These are phyloP conservation scores for Metarhizium sp. DNA, from an alignment of 2,329 filamentous ascomycete species.

Conservation along the genomic window DNA sequence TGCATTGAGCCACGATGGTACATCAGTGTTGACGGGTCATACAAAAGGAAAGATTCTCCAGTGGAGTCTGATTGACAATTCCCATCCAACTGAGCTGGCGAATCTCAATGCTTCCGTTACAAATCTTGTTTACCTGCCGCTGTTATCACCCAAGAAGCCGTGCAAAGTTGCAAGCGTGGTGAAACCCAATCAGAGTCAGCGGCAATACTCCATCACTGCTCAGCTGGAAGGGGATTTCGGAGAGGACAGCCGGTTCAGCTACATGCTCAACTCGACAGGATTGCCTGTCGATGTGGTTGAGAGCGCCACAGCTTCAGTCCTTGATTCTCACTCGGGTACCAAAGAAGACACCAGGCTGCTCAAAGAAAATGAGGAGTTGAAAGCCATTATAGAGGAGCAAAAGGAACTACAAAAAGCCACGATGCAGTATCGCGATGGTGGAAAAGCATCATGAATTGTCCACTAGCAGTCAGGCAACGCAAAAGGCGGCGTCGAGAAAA, in stretches of 20 bases:
- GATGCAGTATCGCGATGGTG: slow-evolving; percentile 2
- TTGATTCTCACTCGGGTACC: not conserved
- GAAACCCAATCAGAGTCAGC: slow-evolving; percentile 66
- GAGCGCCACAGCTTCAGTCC: slow-evolving; percentile 13
- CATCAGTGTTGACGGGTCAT: slow-evolving; percentile 71
- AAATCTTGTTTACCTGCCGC: slow-evolving; percentile 65
- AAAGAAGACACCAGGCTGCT: slow-evolving; percentile 12
- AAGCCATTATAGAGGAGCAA: slow-evolving; percentile 35
- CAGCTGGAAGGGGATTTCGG: slow-evolving; percentile 44
- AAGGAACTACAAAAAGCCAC: slow-evolving; percentile 17
- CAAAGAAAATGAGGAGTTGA: slow-evolving; percentile 34
- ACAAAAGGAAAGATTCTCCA: slow-evolving; percentile 65
- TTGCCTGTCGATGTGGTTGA: slow-evolving; percentile 38
- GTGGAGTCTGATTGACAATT: slow-evolving; percentile 70
- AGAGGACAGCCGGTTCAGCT: slow-evolving; percentile 32
- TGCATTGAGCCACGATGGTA: slow-evolving; percentile 73
- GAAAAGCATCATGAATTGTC: slow-evolving; percentile 2
- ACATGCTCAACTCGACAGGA: slow-evolving; percentile 36
- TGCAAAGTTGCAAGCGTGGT: slow-evolving; percentile 54
- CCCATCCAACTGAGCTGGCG: slow-evolving; percentile 55
- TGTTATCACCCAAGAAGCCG: slow-evolving; percentile 32
- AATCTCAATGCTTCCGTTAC: slow-evolving; percentile 76
- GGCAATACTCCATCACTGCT: slow-evolving; percentile 55
- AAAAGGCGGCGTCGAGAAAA: not conserved
- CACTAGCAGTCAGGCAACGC: not conserved